Evolutionary conservation across 345 rosid genomes (phyloP), one percentile per base, ranked within the genome.

Genomic region (Durio zibethinus): DNA sequence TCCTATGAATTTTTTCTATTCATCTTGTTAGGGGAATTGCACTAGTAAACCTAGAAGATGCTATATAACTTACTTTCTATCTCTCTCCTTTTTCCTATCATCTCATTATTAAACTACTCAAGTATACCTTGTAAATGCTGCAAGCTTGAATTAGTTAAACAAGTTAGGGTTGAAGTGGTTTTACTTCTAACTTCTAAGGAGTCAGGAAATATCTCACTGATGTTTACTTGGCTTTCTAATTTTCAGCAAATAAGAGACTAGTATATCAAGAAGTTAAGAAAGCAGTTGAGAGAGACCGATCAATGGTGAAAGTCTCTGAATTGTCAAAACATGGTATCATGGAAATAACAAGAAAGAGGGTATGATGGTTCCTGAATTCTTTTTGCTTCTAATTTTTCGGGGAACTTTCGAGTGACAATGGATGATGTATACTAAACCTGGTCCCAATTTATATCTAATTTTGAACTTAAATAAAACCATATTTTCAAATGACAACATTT

Each of bases 261-360:
- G 97, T 96, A 33, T 96, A 92, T 79, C 97, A 96, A 86, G 97
- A 92, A 85, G 90, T 96, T 75, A 96, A 89, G 86, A 89, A 85
- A 82, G 94, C 97, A 78, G 97, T 96, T 68, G 97, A 89, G 88
- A 89, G 85, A 77, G 99, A 96, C 83, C 85, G 99, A 80, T 96
- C 99, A 68, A 80, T 80, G 66, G 97, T 93, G 86, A 96, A 89
- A 79, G 97, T 96, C 68, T 93, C 94, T 78, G 99, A 96, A 85
- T 82, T 96, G 77, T 96, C 99, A 59, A 93, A 87, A 83, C 89
- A 93, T 52, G 99, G 99, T 68, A 97, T 96, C 15, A 96, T 96
- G 99, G 99, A 96, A 82, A 96, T 96, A 72, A 95, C 97, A 74
- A 89, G 99, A 84, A 90, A 95, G 87, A 92, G 99, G 93, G 99